Evolutionary conservation across 257 asterid genomes (phyloP).

Genomic region (Nyctanthes arbortristis): DNA sequence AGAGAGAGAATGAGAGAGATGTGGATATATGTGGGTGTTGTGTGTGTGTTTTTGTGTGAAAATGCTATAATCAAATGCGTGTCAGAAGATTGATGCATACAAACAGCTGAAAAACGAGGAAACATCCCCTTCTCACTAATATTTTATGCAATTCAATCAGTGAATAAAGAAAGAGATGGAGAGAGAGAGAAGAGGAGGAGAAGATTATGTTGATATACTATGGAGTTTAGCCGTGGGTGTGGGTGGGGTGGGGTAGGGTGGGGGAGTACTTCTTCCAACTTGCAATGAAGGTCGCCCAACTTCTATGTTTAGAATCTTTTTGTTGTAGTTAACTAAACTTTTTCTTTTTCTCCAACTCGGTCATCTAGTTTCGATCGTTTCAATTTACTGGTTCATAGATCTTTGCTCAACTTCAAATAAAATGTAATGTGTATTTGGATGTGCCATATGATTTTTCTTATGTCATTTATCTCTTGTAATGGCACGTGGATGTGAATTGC

Average conservation of each 20-base stretch:
- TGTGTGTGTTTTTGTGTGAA: slow-evolving; percentile 29
- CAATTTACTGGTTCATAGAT: too few relatives aligned
- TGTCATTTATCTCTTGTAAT: too few relatives aligned
- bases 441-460: too few relatives aligned
- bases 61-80: slow-evolving; percentile 59
- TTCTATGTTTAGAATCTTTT: too few relatives aligned
- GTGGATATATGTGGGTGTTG: slow-evolving; percentile 37
- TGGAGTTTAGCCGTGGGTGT: slow-evolving; percentile 22
- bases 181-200: slow-evolving; percentile 8
- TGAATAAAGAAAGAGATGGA: background rate
- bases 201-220: slow-evolving; percentile 32
- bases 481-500: too few relatives aligned
- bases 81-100: slow-evolving; percentile 58
- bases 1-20: slow-evolving; percentile 25
- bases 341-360: too few relatives aligned
- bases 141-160: slow-evolving; percentile 8
- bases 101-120: slow-evolving; percentile 85
- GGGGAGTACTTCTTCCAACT: slow-evolving; percentile 27
- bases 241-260: slow-evolving; percentile 22
- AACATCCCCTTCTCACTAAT: slow-evolving; percentile 75
- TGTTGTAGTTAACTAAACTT: too few relatives aligned
- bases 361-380: too few relatives aligned
- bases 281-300: background rate
- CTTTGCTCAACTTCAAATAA: too few relatives aligned
- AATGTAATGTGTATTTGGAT: too few relatives aligned